Evolutionary conservation across 1,284 basidiomycete species (phyloP).

Genomic region (Apiotrichum sp.): DNA sequence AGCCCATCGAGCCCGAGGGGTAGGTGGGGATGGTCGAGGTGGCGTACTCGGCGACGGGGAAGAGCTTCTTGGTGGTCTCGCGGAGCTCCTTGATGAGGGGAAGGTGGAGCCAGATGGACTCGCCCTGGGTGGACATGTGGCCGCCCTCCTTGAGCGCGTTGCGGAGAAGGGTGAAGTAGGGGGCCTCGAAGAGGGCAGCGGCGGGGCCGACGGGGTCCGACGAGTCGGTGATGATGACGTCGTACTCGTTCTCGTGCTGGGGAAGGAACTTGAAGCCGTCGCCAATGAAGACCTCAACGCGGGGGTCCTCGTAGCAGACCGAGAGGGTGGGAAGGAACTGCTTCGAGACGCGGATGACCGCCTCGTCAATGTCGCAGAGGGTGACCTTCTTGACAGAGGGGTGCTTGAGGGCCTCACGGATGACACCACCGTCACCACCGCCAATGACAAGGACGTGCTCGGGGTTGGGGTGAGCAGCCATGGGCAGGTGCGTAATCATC

Average conservation of each 20-base stretch:
- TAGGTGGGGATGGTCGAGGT: slow-evolving; percentile 97
- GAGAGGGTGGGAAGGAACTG: slow-evolving; percentile 93
- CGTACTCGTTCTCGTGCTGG: slow-evolving; percentile 83
- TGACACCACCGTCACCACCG: slow-evolving; percentile 92
- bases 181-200: slow-evolving; percentile 88
- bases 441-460: slow-evolving; percentile 95
- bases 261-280: slow-evolving; percentile 97
- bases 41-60: slow-evolving; percentile 83
- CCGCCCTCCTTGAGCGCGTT: slow-evolving; percentile 85
- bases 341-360: slow-evolving; percentile 92
- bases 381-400: slow-evolving; percentile 84
- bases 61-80: slow-evolving; percentile 67
- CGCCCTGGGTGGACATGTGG: slow-evolving; percentile 92
- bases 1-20: slow-evolving; percentile 95
- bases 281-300: slow-evolving; percentile 83
- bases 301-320: slow-evolving; percentile 69
- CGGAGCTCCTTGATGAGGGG: slow-evolving; percentile 76
- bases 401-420: slow-evolving; percentile 96
- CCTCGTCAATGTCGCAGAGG: slow-evolving; percentile 98
- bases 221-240: slow-evolving; percentile 97
- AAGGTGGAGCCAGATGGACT: slow-evolving; percentile 94
- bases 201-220: slow-evolving; percentile 98
- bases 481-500: slow-evolving; percentile 96
- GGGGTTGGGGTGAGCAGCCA: slow-evolving; percentile 93
- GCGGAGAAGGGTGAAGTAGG: slow-evolving; percentile 92